Conservation (phyloP, 78 protist species). For the slime mould (Dictyostelium discoideum) region DNA sequence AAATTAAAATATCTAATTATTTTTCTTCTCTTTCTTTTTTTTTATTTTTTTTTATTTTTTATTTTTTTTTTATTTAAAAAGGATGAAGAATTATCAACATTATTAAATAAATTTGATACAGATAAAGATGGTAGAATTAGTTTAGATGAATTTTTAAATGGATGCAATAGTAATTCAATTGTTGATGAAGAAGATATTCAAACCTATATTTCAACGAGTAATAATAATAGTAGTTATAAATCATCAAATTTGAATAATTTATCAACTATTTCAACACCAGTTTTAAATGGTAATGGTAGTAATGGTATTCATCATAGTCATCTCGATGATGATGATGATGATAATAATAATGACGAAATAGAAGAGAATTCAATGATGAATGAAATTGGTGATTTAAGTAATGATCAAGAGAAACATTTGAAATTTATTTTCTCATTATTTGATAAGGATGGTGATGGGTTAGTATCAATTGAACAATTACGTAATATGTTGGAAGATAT, state of each 20-base stretch:
- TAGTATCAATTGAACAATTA: conserved; percentile 41
- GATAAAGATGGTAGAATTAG: conserved; percentile 57
- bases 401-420: conserved; percentile 64
- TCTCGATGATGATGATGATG: not conserved
- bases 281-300: not conserved
- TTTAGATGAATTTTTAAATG: conserved; percentile 56
- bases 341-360: not conserved
- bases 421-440: conserved; percentile 41
- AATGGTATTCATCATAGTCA: not conserved
- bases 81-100: conserved; percentile 8
- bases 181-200: conserved; percentile 24
- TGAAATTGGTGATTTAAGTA: not conserved
- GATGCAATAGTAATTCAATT: conserved; percentile 9
- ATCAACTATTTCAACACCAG: not conserved
- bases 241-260: not conserved
- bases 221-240: not conserved
- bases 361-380: not conserved
- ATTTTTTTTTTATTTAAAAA: no score
- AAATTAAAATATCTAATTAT: not conserved
- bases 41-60: no score
- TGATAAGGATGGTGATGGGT: conserved; percentile 71
- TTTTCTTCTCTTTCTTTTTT: not conserved
- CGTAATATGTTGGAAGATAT: conserved; percentile 59
- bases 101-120: conserved; percentile 6
- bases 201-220: not conserved